Evolutionary conservation across 1,284 basidiomycete species (phyloP), one percentile per base, ranked within the genome.

Genomic region (Apiotrichum gamsii): DNA sequence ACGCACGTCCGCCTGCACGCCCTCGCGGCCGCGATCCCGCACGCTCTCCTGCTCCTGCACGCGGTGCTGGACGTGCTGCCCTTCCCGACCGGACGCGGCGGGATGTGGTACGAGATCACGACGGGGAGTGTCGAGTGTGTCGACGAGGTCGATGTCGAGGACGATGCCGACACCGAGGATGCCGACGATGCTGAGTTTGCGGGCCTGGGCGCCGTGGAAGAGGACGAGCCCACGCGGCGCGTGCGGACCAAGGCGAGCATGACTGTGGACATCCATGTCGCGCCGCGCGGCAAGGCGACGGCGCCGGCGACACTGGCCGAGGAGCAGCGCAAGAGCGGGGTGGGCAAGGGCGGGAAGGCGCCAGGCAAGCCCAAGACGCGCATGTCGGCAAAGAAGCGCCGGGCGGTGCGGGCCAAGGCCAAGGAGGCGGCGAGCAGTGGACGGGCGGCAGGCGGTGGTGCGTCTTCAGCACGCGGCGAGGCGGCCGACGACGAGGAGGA

Each of bases 11-110:
- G 83, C 65, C 74, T 93, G 24, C 82, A 80, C 56, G 89, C 89
- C 2, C 82, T 91, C 78, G 85, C 85, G 20, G 87, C 90, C 3
- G 89, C 89, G 0, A 90, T 93, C 44, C 87, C 89, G 2, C 85
- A 85, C 60, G 79, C 89, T 14, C 71, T 87, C 23, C 78, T 83
- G 31, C 76, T 93, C 2, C 73, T 81, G 5, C 78, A 83, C 14
- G 83, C 87, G 15, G 74, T 93, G 6, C 82, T 88, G 1, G 75
- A 80, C 9, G 81, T 85, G 43, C 76, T 93, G 18, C 87, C 88
- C 0, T 88, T 79, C 63, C 62, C 81, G 0, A 35, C 47, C 23
- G 65, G 67, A 5, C 56, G 58, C 58, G 72, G 42, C 75, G 82
- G 53, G 80, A 87, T 60, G 80, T 91, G 28, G 77, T 80, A 80